Percentiles rank a stretch among this genome's conserved stretches.
Evolutionary conservation across 2,329 filamentous ascomycete genomes (phyloP).

Genomic region (Pestalotiopsis sp.): DNA sequence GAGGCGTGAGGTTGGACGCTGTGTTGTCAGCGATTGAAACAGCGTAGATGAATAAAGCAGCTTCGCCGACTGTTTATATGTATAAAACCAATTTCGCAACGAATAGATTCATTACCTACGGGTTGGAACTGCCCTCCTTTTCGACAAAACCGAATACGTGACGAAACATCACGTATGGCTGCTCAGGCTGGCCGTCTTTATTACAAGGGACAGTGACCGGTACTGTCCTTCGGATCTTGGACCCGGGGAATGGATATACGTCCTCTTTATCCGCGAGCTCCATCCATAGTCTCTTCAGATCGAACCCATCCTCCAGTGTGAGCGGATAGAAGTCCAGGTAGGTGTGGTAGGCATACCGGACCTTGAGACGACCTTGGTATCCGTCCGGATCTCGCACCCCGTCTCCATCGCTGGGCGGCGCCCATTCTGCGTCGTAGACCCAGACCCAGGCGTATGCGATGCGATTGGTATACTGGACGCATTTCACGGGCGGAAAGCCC

Average conservation of each 20-base stretch:
- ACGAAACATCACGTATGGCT: background rate
- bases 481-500: background rate
- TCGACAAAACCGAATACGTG: background rate
- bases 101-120: background rate
- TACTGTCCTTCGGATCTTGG: background rate
- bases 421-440: conserved; percentile 9
- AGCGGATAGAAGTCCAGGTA: conserved; percentile 7
- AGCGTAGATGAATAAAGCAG: no score
- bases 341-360: conserved; percentile 2
- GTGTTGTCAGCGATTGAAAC: no score
- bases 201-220: background rate
- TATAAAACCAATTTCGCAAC: background rate
- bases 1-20: no score
- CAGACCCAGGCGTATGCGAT: background rate
- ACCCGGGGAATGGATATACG: conserved; percentile 7
- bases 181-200: background rate
- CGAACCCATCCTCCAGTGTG: background rate
- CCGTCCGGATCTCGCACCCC: conserved; percentile 5
- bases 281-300: conserved; percentile 11
- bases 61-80: background rate
- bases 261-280: background rate
- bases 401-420: background rate
- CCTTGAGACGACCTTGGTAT: conserved; percentile 10
- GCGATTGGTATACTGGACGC: background rate
- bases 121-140: background rate